Evolutionary conservation across 1,284 basidiomycete genomes (phyloP).

Genomic region (Veloboletus limbatus): DNA sequence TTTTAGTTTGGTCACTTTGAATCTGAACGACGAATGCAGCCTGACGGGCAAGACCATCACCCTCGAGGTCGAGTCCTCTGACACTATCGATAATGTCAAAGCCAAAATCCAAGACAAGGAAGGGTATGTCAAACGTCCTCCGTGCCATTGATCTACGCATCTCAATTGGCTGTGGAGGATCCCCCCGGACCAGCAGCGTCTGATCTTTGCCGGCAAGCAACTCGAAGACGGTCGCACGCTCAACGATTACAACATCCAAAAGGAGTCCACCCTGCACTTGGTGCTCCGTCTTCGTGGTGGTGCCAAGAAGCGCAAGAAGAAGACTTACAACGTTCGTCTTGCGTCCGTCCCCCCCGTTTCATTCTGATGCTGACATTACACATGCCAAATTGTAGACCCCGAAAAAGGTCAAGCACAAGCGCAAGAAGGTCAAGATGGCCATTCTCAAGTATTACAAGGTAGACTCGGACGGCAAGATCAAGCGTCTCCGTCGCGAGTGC

Average conservation of each 20-base stretch:
- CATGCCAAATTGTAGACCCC: conserved; percentile 66
- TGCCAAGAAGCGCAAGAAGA: conserved; percentile 99
- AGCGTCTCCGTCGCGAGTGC: conserved; percentile 97
- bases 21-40: conserved; percentile 42
- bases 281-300: conserved; percentile 95
- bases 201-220: conserved; percentile 99
- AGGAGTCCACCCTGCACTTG: conserved; percentile 94
- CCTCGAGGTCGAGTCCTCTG: conserved; percentile 29
- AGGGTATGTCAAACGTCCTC: conserved; percentile 52
- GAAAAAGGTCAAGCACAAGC: conserved; percentile 99
- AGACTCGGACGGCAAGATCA: conserved; percentile 98
- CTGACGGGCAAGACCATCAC: conserved; percentile 77
- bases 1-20: background rate
- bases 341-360: background rate
- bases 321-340: conserved; percentile 84
- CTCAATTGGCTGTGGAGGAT: conserved; percentile 51
- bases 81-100: conserved; percentile 97
- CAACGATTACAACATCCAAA: conserved; percentile 93
- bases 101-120: conserved; percentile 96
- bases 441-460: conserved; percentile 99
- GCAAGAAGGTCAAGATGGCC: conserved; percentile 99
- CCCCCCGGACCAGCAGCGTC: conserved; percentile 93
- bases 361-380: conserved; percentile 8
- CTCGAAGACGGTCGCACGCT: conserved; percentile 92
- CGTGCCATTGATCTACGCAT: background rate